These are phyloP conservation scores for Melocanna baccifera DNA, from an alignment of 176 grass and related monocot genomes.

Conservation along the genomic window DNA sequence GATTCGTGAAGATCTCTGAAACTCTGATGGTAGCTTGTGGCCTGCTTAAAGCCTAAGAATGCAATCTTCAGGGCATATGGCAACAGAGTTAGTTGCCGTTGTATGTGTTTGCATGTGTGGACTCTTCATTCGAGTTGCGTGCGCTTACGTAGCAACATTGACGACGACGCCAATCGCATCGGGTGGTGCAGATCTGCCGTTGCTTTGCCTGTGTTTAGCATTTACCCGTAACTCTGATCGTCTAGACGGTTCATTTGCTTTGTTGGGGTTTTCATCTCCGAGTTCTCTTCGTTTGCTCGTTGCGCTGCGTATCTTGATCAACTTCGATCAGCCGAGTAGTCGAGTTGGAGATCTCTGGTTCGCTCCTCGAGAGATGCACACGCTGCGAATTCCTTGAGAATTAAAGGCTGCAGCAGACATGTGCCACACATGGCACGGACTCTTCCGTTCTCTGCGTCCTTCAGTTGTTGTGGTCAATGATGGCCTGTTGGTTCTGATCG, in stretches of 20 bases:
- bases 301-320: background rate
- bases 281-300: background rate
- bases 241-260: background rate
- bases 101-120: background rate
- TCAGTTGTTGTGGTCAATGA: background rate
- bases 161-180: conserved; percentile 14
- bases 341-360: background rate
- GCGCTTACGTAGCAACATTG: background rate
- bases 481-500: background rate
- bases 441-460: background rate
- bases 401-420: background rate
- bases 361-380: background rate
- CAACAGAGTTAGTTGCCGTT: background rate
- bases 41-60: background rate
- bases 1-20: no score
- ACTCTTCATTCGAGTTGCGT: conserved; percentile 5
- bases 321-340: background rate
- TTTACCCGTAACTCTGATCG: background rate
- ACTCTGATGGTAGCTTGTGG: background rate
- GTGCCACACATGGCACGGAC: background rate
- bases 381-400: background rate
- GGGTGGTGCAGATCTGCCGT: background rate
- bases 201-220: background rate
- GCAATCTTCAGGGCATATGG: background rate
- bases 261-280: background rate